Evolutionary conservation across 2,329 filamentous ascomycete species (phyloP).

Genomic region (Trichoderma guizhouense): DNA sequence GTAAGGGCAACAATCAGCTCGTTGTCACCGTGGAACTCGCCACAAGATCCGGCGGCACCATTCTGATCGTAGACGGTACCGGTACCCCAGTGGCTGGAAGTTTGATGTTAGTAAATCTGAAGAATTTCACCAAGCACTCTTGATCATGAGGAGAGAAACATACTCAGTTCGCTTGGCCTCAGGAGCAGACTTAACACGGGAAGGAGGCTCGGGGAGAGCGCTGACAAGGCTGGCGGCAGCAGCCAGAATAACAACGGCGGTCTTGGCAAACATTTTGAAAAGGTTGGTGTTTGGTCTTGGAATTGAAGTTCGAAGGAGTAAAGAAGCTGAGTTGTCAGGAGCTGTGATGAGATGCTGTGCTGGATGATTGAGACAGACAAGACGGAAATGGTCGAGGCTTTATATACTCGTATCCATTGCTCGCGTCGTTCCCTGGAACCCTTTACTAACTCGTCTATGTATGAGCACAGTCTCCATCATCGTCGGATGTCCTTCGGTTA

Average conservation of each 20-base stretch:
- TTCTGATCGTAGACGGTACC: conserved; percentile 14
- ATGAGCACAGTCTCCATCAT: background rate
- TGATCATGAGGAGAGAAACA: background rate
- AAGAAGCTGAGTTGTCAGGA: background rate
- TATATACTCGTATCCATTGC: conserved; percentile 9
- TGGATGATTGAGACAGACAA: background rate
- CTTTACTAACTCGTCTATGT: background rate
- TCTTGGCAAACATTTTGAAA: conserved; percentile 18
- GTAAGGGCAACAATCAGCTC: conserved; percentile 15
- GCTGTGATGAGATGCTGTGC: background rate
- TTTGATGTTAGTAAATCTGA: background rate
- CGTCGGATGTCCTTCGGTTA: background rate
- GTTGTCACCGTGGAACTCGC: conserved; percentile 1
- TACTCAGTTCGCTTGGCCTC: conserved; percentile 14
- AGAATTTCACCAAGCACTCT: background rate
- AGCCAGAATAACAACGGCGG: conserved; percentile 15
- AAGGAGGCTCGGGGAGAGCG: conserved; percentile 15
- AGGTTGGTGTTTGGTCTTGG: background rate
- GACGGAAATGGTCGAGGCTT: background rate
- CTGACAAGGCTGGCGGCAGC: conserved; percentile 17
- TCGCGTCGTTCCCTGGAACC: background rate
- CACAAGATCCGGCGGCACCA: conserved; percentile 5
- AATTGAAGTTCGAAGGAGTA: background rate
- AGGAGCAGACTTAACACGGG: conserved; percentile 7
- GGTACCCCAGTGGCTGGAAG: conserved; percentile 1